Conservation (phyloP, 805 yeast species). For the Yamadazyma laniorum region DNA sequence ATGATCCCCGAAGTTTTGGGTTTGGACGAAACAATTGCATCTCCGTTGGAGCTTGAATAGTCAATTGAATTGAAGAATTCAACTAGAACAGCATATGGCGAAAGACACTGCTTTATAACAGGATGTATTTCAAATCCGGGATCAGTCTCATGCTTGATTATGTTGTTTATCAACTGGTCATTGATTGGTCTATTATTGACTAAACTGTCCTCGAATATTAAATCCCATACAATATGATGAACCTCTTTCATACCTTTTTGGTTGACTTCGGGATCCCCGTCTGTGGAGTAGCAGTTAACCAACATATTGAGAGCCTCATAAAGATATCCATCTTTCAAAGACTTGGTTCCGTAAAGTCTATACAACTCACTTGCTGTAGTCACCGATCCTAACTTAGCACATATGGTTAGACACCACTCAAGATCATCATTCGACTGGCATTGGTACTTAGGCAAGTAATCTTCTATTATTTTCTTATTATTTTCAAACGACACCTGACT, state of each 20-base stretch:
- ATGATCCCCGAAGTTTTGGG: slow-evolving; percentile 42
- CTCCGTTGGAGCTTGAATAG: slow-evolving; percentile 11
- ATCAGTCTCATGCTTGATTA: slow-evolving; percentile 38
- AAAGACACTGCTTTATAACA: slow-evolving; percentile 60
- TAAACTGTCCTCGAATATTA: slow-evolving; percentile 59
- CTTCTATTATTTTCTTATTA: slow-evolving; percentile 44
- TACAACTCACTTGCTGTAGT: slow-evolving; percentile 56
- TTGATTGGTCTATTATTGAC: slow-evolving; percentile 50
- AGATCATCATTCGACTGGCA: slow-evolving; percentile 70
- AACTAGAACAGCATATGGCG: slow-evolving; percentile 68
- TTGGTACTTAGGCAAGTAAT: slow-evolving; percentile 57
- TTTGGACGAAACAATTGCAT: slow-evolving; percentile 17
- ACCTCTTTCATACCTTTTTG: slow-evolving; percentile 40
- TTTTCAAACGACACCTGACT: slow-evolving; percentile 38
- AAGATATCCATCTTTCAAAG: slow-evolving; percentile 53
- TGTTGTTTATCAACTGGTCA: slow-evolving; percentile 55
- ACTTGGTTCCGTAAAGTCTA: slow-evolving; percentile 46
- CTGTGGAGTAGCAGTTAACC: slow-evolving; percentile 57
- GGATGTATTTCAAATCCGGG: slow-evolving; percentile 45
- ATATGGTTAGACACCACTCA: slow-evolving; percentile 73
- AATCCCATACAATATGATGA: slow-evolving; percentile 55
- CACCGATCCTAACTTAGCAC: slow-evolving; percentile 65
- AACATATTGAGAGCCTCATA: slow-evolving; percentile 65
- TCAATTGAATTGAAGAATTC: slow-evolving; percentile 42
- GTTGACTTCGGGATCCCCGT: slow-evolving; percentile 15